Conservation (phyloP, 495 filamentous ascomycete species). For the Lichenothelia convexa region DNA sequence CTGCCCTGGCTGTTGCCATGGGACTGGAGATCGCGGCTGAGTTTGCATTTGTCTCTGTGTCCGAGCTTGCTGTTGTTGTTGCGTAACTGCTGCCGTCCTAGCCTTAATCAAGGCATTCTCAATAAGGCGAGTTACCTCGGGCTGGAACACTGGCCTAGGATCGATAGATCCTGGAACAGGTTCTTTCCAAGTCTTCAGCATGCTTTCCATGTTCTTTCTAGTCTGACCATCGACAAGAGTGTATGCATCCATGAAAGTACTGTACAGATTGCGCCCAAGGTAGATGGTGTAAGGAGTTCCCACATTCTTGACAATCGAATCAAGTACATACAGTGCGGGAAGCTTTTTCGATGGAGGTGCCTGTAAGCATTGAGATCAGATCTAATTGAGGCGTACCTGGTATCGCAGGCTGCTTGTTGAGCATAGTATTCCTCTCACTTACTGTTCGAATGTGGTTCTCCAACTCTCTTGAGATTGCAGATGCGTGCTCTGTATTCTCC, state of each 20-base stretch:
- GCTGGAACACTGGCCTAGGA: conserved; percentile 69
- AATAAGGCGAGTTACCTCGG: conserved; percentile 68
- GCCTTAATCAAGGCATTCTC: conserved; percentile 87
- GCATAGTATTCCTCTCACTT: conserved; percentile 25
- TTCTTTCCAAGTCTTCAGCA: conserved; percentile 97
- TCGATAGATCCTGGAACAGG: conserved; percentile 84
- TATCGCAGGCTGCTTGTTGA: not conserved
- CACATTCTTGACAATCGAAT: conserved; percentile 97
- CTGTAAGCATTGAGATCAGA: conserved; percentile 27
- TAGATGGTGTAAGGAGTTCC: conserved; percentile 93
- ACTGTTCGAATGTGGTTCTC: conserved; percentile 87
- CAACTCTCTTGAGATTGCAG: conserved; percentile 72
- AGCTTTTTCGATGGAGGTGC: conserved; percentile 70
- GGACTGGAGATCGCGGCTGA: conserved; percentile 31
- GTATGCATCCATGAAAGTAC: conserved; percentile 93
- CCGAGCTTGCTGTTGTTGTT: conserved; percentile 46
- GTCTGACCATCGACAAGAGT: conserved; percentile 62
- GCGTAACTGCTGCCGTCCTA: conserved; percentile 52
- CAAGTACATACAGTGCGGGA: conserved; percentile 90
- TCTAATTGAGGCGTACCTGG: not conserved
- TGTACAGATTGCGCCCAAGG: conserved; percentile 75
- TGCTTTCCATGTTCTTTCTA: conserved; percentile 83
- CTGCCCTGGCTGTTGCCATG: conserved; percentile 46
- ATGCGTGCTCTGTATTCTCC: conserved; percentile 86
- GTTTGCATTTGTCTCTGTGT: conserved; percentile 43